Evolutionary conservation across 768 basidiomycete genomes (phyloP), one percentile per base, ranked within the genome.

Genomic region (Cystofilobasidium bisporidii): DNA sequence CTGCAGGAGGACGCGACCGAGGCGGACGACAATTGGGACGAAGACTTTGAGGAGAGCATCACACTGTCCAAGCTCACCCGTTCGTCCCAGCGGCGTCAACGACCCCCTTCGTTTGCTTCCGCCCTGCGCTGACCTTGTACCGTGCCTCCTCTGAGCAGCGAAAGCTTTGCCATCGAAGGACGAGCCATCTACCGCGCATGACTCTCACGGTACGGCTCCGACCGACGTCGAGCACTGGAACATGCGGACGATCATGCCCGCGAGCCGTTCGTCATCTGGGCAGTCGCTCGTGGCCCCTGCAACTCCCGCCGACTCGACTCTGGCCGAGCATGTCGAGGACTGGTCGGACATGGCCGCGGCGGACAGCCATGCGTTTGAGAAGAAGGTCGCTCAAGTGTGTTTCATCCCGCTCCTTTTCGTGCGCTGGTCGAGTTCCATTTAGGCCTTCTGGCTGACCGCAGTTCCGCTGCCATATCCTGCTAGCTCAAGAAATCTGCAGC

Each of bases 1-100:
- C 3, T 24, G n/a, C 47, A n/a, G 59, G 75, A 75, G 58, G 72
- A 70, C 53, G 55, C 67, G 17, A 60, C 64, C 8, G 71, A 70
- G 41, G 50, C 53, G n/a, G 72, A 65, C 1, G 92, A 96, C 75
- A 94, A 92, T 71, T 99, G 96, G 96, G 96, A 99, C 73, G 90
- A 92, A 71, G 96, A 99, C 74, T 99, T 99, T 71, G 91, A 92
- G 75, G 91, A 90, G 71, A 91, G 87, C 1, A 91, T 92, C 40
- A 91, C 90, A 0, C 83, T 89, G 63, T 84, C 86, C 11, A 94
- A 92, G 76, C 76, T 93, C 36, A 87, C 87, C 79, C 86, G 84
- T 82, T 70, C 63, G 72, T 64, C 6, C 8, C 56, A 9, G 17
- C 17, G 10, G 17, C 41, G 1, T 45, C 33, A n/a, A 12, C 36